Conservation (phyloP, 2,329 filamentous ascomycete species). For the Lasiodiplodia gonubiensis region DNA sequence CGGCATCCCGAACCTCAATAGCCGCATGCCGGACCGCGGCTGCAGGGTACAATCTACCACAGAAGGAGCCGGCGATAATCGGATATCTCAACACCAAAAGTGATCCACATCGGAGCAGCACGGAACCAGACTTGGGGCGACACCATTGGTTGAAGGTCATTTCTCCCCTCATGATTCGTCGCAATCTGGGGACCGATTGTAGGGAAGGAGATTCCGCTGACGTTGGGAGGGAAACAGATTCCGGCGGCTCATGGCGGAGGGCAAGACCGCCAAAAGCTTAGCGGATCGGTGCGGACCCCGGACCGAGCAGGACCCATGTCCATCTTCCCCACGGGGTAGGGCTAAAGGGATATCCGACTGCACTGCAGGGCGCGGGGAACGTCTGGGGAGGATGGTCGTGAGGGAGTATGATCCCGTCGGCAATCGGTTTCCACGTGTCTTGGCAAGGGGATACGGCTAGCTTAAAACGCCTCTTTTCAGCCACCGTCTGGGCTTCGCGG, state of each 20-base stretch:
- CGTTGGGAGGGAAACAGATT: constrained; percentile 11
- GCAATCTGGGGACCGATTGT: too few relatives aligned
- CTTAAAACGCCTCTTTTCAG: constrained; percentile 18
- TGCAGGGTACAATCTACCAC: background rate
- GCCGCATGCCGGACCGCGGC: background rate
- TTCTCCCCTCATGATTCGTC: background rate
- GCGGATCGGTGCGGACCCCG: background rate
- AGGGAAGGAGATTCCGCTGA: constrained; percentile 1
- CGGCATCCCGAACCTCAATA: background rate
- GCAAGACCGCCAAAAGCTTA: background rate
- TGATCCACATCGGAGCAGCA: too few relatives aligned
- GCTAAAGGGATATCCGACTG: background rate
- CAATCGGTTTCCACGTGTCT: constrained; percentile 13
- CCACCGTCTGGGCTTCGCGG: background rate
- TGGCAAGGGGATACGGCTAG: constrained; percentile 4
- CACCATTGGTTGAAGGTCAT: background rate
- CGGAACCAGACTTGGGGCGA: too few relatives aligned
- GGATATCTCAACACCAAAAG: background rate
- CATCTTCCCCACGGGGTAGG: constrained; percentile 13
- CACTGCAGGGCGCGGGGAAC: background rate
- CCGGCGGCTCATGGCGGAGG: background rate
- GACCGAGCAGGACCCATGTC: background rate
- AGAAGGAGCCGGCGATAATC: background rate
- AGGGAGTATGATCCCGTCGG: constrained; percentile 20
- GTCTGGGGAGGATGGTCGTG: background rate